These are phyloP conservation scores for Wickerhamiella vanderwaltii DNA, from an alignment of 805 yeast genomes.

Conservation along the genomic window DNA sequence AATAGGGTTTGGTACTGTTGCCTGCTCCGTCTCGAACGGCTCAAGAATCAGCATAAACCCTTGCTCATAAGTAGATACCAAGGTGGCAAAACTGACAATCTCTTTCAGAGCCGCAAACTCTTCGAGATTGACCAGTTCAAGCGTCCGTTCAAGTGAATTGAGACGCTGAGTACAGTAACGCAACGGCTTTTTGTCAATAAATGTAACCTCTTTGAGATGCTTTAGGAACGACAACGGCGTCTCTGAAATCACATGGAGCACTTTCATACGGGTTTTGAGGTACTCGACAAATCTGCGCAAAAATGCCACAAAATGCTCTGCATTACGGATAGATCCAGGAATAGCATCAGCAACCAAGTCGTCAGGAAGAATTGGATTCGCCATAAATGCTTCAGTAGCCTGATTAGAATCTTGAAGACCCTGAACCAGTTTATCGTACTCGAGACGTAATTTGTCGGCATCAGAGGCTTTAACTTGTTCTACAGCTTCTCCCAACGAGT, in stretches of 20 bases:
- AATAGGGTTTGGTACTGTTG: conserved; percentile 94
- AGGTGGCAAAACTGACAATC: conserved; percentile 91
- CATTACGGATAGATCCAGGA: conserved; percentile 94
- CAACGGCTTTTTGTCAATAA: conserved; percentile 82
- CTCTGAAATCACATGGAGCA: conserved; percentile 92
- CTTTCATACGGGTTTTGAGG: conserved; percentile 93
- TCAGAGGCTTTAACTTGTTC: conserved; percentile 75
- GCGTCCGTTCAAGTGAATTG: conserved; percentile 74
- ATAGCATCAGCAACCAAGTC: conserved; percentile 85
- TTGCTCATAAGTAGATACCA: conserved; percentile 85
- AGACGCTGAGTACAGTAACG: conserved; percentile 86
- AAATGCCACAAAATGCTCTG: conserved; percentile 92
- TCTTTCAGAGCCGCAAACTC: conserved; percentile 89
- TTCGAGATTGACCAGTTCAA: conserved; percentile 78
- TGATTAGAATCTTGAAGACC: conserved; percentile 77
- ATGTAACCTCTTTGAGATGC: conserved; percentile 86
- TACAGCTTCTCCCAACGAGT: conserved; percentile 63
- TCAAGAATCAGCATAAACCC: conserved; percentile 88
- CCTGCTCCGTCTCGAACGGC: conserved; percentile 90
- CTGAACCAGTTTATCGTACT: conserved; percentile 79
- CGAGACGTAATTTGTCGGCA: conserved; percentile 72
- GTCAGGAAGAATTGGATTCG: conserved; percentile 75
- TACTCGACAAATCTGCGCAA: conserved; percentile 87
- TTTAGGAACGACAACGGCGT: conserved; percentile 88
- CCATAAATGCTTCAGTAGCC: conserved; percentile 58